Evolutionary conservation across 345 rosid genomes (phyloP), one percentile per base, ranked within the genome.

Genomic region (Crucihimalaya himalaica): DNA sequence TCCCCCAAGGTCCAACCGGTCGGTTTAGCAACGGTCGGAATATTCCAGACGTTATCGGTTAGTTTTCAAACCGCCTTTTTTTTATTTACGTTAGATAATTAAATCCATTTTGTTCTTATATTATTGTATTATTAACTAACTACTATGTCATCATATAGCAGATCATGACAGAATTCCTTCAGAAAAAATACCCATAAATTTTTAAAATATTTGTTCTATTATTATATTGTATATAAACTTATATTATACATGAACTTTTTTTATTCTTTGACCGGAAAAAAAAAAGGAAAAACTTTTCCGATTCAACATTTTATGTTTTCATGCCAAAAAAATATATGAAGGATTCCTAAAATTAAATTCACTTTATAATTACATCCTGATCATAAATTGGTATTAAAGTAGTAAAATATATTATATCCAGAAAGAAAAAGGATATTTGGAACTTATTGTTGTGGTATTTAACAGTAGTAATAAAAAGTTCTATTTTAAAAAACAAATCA

Each of bases 1-100:
- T 76, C 12, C 62, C 84, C 0, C 32, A 59, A 29, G 84, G 96
- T 58, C 86, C 92, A 4, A 84, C 87, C 1, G 92, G 96, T 50
- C 81, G 96, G 50, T 89, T 89, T 77, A 70, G 63, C 70, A 87
- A 89, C 61, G 92, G 90, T 12, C 80, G 46, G 61, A 89, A 78
- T 55, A 61, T 76, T 5, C 80, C 83, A 0, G 96, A 89, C 67
- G 29, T 76, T 25, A 74, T 89, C 18, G 84, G 95, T 87, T 56
- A 63, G 83, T 76, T 62, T 21, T 48, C n/a, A 31, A 37, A 57
- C 40, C 31, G 8, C 0, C 3, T n/a, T 19, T 45, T 45, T 5
- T 19, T 51, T 6, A 3, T 35, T 32, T 14, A 14, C 60, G 9
- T 54, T 28, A 8, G 10, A n/a, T 11, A 5, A 7, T 18, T 21